These are phyloP conservation scores for Aplosporella prunicola DNA, from an alignment of 2,329 filamentous ascomycete genomes.

Conservation along the genomic window DNA sequence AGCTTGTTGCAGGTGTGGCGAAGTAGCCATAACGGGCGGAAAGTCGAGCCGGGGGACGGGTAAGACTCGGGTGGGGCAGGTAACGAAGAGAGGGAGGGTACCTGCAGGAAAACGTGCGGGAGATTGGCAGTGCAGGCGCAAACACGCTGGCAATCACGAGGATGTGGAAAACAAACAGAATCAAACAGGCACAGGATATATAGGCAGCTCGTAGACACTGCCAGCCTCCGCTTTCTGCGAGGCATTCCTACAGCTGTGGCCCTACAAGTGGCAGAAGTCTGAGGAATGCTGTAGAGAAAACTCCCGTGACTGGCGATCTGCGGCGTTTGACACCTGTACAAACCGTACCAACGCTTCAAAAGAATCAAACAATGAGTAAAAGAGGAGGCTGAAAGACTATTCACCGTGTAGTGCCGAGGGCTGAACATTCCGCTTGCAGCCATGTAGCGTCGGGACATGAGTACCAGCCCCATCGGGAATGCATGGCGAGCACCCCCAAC, in stretches of 20 bases:
- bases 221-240: slow-evolving; percentile 23
- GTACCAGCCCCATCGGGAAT: slow-evolving; percentile 10
- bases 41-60: slow-evolving; percentile 15
- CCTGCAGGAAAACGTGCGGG: slow-evolving; percentile 15
- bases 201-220: slow-evolving; percentile 22
- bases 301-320: slow-evolving; percentile 12
- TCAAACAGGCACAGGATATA: slow-evolving; percentile 28
- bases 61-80: slow-evolving; percentile 15
- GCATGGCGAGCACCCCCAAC: no score
- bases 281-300: slow-evolving; percentile 23
- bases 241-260: slow-evolving; percentile 22
- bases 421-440: slow-evolving; percentile 11
- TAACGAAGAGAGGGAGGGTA: slow-evolving; percentile 14
- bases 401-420: slow-evolving; percentile 1
- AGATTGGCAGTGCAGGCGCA: slow-evolving; percentile 19
- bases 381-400: slow-evolving; percentile 10
- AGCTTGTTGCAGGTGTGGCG: slow-evolving; percentile 7
- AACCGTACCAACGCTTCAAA: slow-evolving; percentile 17
- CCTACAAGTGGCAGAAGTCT: slow-evolving; percentile 24
- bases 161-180: slow-evolving; percentile 21
- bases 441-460: neutral
- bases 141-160: slow-evolving; percentile 20
- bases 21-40: slow-evolving; percentile 17
- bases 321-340: slow-evolving; percentile 18
- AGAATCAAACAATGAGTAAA: slow-evolving; percentile 9